A percentile compares a stretch with the other conserved stretches of the same genome.
Evolutionary conservation across 495 filamentous ascomycete genomes (phyloP).

Genomic region (Parathielavia hyrcaniae): DNA sequence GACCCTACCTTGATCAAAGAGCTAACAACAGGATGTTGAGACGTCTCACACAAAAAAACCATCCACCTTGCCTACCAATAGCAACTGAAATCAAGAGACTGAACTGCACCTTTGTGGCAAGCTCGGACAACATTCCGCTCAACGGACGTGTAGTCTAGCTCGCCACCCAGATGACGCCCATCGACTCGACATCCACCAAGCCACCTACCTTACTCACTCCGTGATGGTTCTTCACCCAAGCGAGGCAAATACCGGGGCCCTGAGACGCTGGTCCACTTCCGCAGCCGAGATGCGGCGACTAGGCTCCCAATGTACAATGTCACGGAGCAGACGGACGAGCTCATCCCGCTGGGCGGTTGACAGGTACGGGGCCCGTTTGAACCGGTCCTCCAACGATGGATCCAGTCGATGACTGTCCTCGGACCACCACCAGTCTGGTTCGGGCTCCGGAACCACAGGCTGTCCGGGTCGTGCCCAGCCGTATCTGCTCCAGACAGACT

Average conservation of each 20-base stretch:
- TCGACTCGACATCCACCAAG: too few species aligned
- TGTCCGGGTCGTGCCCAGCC: background rate
- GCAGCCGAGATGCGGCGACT: slow-evolving; percentile 1
- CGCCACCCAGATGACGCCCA: too few species aligned
- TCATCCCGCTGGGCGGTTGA: background rate
- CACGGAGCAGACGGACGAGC: slow-evolving; percentile 1
- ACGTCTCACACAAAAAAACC: too few species aligned
- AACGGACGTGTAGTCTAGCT: too few species aligned
- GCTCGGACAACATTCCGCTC: too few species aligned
- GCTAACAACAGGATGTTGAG: background rate
- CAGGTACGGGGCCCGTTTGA: slow-evolving; percentile 1
- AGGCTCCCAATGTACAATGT: slow-evolving; percentile 8
- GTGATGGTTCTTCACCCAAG: background rate
- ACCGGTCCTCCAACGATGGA: background rate
- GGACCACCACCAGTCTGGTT: slow-evolving; percentile 9
- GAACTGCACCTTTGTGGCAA: too few species aligned
- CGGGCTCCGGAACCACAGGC: background rate
- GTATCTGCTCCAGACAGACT: slow-evolving; percentile 6
- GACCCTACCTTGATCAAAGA: too few species aligned
- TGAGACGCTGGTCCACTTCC: slow-evolving; percentile 1
- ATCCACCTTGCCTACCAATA: too few species aligned
- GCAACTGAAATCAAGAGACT: too few species aligned
- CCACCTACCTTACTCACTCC: background rate
- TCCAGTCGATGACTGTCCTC: background rate
- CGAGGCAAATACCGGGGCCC: background rate